Evolutionary conservation across 495 filamentous ascomycete species (phyloP).

Genomic region (Penicillium desertorum): DNA sequence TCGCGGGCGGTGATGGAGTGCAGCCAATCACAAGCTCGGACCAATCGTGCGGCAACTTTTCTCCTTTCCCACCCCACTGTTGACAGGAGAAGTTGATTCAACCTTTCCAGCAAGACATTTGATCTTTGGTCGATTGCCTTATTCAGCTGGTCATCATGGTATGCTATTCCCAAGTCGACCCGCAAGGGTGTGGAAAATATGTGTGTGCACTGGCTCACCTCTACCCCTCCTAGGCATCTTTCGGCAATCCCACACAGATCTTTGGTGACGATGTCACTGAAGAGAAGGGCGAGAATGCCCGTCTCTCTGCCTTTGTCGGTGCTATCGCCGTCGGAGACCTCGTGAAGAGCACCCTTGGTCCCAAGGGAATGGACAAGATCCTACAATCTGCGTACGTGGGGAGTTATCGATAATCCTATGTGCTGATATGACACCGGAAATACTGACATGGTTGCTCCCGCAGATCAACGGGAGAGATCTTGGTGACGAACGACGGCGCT

Average conservation of each 20-base stretch:
- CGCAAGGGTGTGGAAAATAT: neutral
- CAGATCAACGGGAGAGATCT: constrained; percentile 92
- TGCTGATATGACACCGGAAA: constrained; percentile 20
- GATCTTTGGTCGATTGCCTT: constrained; percentile 28
- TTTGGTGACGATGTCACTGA: constrained; percentile 96
- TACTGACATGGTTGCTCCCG: constrained; percentile 3
- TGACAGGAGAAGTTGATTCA: constrained; percentile 28
- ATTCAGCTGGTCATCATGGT: constrained; percentile 39
- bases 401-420: constrained; percentile 17
- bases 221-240: constrained; percentile 42
- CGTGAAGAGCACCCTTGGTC: constrained; percentile 95
- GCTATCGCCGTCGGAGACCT: constrained; percentile 96
- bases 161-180: neutral
- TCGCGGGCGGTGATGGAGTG: constrained; percentile 35
- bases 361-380: constrained; percentile 99
- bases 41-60: constrained; percentile 42
- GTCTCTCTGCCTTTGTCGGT: constrained; percentile 93
- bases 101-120: constrained; percentile 24
- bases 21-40: constrained; percentile 37
- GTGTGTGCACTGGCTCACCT: constrained; percentile 6
- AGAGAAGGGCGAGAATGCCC: constrained; percentile 99
- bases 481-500: constrained; percentile 98
- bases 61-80: constrained; percentile 35
- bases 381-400: constrained; percentile 85
- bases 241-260: constrained; percentile 91